Base-by-base conservation (phyloP, 2,329 filamentous ascomycete species). In the Hirsutella rhossiliensis region DNA sequence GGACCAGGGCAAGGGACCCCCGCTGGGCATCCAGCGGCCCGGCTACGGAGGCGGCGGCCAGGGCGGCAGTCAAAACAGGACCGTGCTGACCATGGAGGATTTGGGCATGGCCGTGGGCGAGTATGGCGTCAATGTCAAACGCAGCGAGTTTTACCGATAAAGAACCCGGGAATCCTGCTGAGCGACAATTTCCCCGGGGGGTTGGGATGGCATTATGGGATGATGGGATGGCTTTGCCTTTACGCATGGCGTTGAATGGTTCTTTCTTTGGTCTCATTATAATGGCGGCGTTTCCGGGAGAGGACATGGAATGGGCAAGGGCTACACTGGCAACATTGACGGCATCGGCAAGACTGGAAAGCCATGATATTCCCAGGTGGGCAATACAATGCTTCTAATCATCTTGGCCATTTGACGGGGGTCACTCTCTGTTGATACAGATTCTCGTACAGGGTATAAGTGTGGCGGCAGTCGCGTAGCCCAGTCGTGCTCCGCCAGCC, bases 11-110 rank as follows among this genome's bases (percentile, higher is more conserved):
- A 46, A 46, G 28, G 71, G 45, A 50, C 75, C 78, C 3, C 75
- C 81, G 59, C 67, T 84, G 51, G 87, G 81, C 3, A 83, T 85
- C 48, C 84, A 89, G 67, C 69, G 86, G 42, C 78, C 84, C 20
- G 86, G 86, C 1, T 90, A 82, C 57, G 87, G 87, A 15, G 92
- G 90, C 50, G 90, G 90, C 53, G 89, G 89, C 0, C 86, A 88
- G 56, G 88, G 89, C 27, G 86, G 87, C 1, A 85, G 81, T 44
- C 87, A 94, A 67, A 94, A 94, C 50, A 76, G 88, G 50, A 96
- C 92, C 17, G 90, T 98, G 44, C 72, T 98, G 49, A 97, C 92
- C 1, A 97, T 98, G 92, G 92, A 98, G 66, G 92, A 98, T 62
- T 64, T 98, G 55, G 92, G 92, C 15, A 97, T 97, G 88, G 92